These are phyloP conservation scores for Pseudogymnoascus sp. DNA, from an alignment of 2,329 filamentous ascomycete species.

Conservation along the genomic window DNA sequence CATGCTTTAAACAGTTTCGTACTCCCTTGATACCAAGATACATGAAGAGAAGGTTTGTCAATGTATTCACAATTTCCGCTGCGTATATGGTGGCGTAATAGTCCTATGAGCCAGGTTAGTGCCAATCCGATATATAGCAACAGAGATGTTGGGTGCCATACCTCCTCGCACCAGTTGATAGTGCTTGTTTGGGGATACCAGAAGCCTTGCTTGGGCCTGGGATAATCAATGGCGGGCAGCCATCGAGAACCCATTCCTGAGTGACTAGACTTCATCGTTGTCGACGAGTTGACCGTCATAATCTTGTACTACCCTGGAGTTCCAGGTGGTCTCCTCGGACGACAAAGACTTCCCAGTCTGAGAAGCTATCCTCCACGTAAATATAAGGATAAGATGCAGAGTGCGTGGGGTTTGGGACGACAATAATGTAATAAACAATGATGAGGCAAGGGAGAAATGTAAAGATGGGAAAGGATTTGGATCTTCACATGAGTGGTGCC, in stretches of 20 bases:
- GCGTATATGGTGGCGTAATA: conserved; percentile 68
- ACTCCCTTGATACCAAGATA: conserved; percentile 70
- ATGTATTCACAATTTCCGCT: conserved; percentile 69
- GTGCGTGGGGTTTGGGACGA: neutral
- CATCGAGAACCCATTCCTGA: neutral
- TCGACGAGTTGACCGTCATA: conserved; percentile 4
- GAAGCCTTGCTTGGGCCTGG: conserved; percentile 41
- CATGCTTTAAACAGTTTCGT: conserved; percentile 60
- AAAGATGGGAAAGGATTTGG: neutral
- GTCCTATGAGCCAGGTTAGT: conserved; percentile 42
- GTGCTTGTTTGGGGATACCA: conserved; percentile 67
- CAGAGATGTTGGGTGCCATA: conserved; percentile 26
- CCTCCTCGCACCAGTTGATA: conserved; percentile 75
- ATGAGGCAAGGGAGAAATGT: neutral
- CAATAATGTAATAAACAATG: neutral
- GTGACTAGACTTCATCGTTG: neutral
- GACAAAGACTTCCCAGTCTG: neutral
- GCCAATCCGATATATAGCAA: conserved; percentile 8
- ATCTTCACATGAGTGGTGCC: neutral
- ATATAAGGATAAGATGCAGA: conserved; percentile 5
- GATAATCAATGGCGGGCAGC: conserved; percentile 10
- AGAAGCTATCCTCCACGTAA: neutral
- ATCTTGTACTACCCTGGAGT: neutral
- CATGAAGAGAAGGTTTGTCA: conserved; percentile 78
- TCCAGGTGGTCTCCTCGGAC: neutral